Percentiles rank a stretch among this genome's conserved stretches.
phyloP scores from a whole-genome alignment of 345 rosid species.

The Geranium brycei region DNA sequence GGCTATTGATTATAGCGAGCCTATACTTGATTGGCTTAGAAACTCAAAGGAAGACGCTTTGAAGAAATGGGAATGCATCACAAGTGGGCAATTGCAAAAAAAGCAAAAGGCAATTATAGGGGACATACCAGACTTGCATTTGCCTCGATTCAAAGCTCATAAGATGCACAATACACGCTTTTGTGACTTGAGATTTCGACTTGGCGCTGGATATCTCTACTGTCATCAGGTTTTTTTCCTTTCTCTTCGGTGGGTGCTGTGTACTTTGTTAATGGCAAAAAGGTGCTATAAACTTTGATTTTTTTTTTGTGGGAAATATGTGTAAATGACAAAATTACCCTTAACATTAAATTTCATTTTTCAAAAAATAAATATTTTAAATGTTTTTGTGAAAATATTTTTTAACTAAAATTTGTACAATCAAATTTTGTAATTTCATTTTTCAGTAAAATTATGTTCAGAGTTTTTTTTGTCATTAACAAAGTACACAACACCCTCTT shows the following conservation, averaged over 20 bases:
- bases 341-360: too few relatives aligned
- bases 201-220: conserved; percentile 75
- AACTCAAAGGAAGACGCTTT: conserved; percentile 58
- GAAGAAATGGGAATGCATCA: conserved; percentile 54
- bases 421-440: too few relatives aligned
- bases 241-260: not conserved
- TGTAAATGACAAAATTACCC: too few relatives aligned
- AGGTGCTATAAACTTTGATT: too few relatives aligned
- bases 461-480: not conserved
- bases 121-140: conserved; percentile 16
- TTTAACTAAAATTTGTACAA: too few relatives aligned
- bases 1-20: conserved; percentile 54
- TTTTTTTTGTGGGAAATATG: too few relatives aligned
- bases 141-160: conserved; percentile 44
- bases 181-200: conserved; percentile 56
- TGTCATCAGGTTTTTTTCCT: conserved; percentile 61
- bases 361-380: too few relatives aligned
- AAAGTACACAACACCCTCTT: too few relatives aligned
- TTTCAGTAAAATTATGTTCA: too few relatives aligned
- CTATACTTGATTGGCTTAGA: conserved; percentile 66
- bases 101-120: conserved; percentile 48
- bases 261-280: too few relatives aligned
- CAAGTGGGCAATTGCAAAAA: conserved; percentile 41
- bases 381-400: too few relatives aligned
- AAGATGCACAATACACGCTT: conserved; percentile 55